Conservation (phyloP, 2,329 filamentous ascomycete species). For the Diaporthe citriasiana region DNA sequence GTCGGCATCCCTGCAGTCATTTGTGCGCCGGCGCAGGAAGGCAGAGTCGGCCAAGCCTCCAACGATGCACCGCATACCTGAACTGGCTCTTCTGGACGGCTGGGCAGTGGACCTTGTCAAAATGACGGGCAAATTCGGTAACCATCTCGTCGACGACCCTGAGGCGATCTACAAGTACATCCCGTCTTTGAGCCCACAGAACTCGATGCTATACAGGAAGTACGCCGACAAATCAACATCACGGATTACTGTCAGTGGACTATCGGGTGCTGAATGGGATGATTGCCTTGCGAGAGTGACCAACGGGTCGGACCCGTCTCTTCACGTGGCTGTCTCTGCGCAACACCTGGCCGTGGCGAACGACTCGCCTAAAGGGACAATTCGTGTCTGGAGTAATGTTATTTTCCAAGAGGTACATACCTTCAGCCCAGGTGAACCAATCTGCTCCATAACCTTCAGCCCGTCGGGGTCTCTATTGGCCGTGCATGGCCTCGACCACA, state of each 20-base stretch:
- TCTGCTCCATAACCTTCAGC: conserved; percentile 31
- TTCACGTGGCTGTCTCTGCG: conserved; percentile 26
- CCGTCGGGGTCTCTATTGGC: conserved; percentile 5
- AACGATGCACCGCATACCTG: conserved; percentile 41
- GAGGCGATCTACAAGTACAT: conserved; percentile 47
- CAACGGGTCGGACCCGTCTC: conserved; percentile 15
- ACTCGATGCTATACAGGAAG: conserved; percentile 45
- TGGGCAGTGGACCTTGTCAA: conserved; percentile 47
- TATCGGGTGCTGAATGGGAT: conserved; percentile 46
- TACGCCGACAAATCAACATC: conserved; percentile 41
- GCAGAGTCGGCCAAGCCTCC: conserved; percentile 38
- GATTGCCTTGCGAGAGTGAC: conserved; percentile 48
- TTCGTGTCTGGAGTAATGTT: conserved; percentile 27
- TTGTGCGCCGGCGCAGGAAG: conserved; percentile 37
- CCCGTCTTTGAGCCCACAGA: conserved; percentile 46
- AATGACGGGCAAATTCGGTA: conserved; percentile 45
- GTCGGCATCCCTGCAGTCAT: conserved; percentile 42
- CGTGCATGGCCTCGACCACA: conserved; percentile 29
- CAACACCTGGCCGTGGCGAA: conserved; percentile 29
- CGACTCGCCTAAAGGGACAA: conserved; percentile 16
- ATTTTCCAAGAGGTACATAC: conserved; percentile 20
- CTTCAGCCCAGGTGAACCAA: conserved; percentile 10
- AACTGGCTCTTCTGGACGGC: conserved; percentile 43
- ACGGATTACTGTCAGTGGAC: conserved; percentile 43
- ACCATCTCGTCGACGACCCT: conserved; percentile 45